Evolutionary conservation across 2,329 filamentous ascomycete genomes (phyloP).

Genomic region (Metarhizium humberi): DNA sequence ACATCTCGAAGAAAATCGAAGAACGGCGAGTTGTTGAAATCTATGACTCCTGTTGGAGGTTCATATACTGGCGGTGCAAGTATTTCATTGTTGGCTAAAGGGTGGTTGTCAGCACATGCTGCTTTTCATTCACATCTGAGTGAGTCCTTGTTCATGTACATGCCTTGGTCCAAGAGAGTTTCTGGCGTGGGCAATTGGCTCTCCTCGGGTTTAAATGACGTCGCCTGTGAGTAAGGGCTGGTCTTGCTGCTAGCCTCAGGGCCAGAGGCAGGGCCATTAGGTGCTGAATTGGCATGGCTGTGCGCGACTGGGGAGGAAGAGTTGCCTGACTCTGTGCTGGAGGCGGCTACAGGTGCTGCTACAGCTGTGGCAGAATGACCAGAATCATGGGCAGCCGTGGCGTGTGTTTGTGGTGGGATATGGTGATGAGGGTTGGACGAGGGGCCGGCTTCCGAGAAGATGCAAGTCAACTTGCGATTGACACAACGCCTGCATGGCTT

Average conservation of each 20-base stretch:
- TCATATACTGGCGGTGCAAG: not conserved
- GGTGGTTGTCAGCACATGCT: not conserved
- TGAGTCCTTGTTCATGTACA: constrained; percentile 1
- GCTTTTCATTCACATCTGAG: not conserved
- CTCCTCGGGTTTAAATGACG: constrained; percentile 19
- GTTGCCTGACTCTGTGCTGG: constrained; percentile 2
- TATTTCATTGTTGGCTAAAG: constrained; percentile 6
- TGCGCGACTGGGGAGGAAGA: constrained; percentile 14
- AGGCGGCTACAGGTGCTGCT: not conserved
- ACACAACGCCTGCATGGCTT: constrained; percentile 45
- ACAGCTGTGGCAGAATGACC: not conserved
- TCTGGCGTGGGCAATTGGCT: constrained; percentile 26
- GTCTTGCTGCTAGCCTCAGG: constrained; percentile 15
- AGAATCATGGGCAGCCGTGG: constrained; percentile 7
- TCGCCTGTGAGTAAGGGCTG: constrained; percentile 16
- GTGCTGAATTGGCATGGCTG: constrained; percentile 10
- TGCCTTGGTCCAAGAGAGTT: constrained; percentile 20
- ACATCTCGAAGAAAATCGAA: constrained; percentile 42
- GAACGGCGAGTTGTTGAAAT: constrained; percentile 31
- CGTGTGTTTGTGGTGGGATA: constrained; percentile 27
- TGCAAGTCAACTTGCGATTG: constrained; percentile 36
- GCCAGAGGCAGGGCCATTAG: constrained; percentile 6
- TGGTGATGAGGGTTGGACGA: constrained; percentile 35
- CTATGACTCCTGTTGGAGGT: constrained; percentile 9
- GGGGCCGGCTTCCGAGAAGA: constrained; percentile 25